Base-by-base conservation (phyloP, 441 rosid species). In the Pelargonium myrrhifolium region DNA sequence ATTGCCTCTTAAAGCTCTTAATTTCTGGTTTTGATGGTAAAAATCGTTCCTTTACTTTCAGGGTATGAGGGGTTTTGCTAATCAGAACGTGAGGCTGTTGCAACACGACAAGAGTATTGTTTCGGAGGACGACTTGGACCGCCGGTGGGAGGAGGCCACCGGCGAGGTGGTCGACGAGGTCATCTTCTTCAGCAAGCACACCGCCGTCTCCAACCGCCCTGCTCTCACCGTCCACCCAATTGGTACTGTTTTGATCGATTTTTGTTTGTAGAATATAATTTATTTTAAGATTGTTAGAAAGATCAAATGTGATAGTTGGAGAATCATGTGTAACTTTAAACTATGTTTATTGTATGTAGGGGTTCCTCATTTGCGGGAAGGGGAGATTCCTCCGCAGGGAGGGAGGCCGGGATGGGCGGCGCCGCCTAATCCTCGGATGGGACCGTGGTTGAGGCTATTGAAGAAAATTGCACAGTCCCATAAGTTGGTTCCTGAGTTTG, bases 381-480 rank as follows among this genome's bases (percentile, higher is more conserved):
- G 89, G 8, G 94, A 90, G 17, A 79, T 78, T 37, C 86, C 84
- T 10, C 96, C 89, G 1, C 98, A 90, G 12, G 96, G 94, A 55
- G 98, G 96, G 53, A 84, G 74, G 76, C 89, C 91, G 0, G 96
- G 87, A 15, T 93, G 98, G 98, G 97, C 92, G 2, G 91, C 91
- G 5, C 92, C 87, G 4, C 88, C 96, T 0, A 79, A 76, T 79
- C 96, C 98, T 28, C 87, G 91, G 72, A 83, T 90, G 1, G 94
- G 97, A 3, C 94, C 97, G 0, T 89, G 97, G 98, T 78, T 89
- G 35, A 82, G 97, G 43, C 85, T 79, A 53, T 71, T 93, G 77
- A 87, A 83, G 76, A 81, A 75, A 40, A 62, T 90, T 69, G 96
- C 94, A 2, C 68, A 64, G 8, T 82, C 90, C 75, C 92, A 78